phyloP scores from a whole-genome alignment of 1,139 yeast genomes.

The Kluyveromyces sp. region DNA sequence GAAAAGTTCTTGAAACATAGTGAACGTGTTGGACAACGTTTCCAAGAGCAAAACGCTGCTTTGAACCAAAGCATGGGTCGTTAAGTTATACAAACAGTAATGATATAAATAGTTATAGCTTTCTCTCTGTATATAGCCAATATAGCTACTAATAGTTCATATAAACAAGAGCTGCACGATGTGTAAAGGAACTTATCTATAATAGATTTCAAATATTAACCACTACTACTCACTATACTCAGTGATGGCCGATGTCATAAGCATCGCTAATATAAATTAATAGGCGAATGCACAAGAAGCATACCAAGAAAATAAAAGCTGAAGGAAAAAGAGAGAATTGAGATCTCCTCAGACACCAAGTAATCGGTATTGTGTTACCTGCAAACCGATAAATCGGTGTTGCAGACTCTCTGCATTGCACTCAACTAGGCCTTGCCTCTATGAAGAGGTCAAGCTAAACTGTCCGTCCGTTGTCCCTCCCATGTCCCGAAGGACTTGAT shows the following conservation, averaged over 20 bases:
- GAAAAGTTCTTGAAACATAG: conserved; percentile 97
- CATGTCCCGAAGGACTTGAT: conserved; percentile 14
- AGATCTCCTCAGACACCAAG: conserved; percentile 8
- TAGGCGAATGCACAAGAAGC: too few relatives aligned
- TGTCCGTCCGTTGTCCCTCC: conserved; percentile 28
- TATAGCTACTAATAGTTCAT: neutral
- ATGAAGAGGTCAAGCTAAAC: conserved; percentile 17
- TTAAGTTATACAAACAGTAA: conserved; percentile 5
- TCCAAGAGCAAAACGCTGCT: conserved; percentile 87
- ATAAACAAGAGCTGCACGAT: too few relatives aligned
- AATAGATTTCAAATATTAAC: too few relatives aligned
- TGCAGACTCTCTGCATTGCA: conserved; percentile 30
- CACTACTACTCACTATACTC: too few relatives aligned
- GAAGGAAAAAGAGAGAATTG: too few relatives aligned
- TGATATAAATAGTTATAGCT: neutral
- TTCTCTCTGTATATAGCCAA: neutral
- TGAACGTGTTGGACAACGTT: conserved; percentile 97
- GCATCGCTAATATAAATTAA: too few relatives aligned
- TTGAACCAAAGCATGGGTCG: conserved; percentile 41
- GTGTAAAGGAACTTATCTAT: too few relatives aligned
- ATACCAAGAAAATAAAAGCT: neutral
- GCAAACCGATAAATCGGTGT: neutral
- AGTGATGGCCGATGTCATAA: too few relatives aligned
- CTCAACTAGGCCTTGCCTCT: conserved; percentile 28
- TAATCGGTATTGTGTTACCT: conserved; percentile 33